Base-by-base conservation (phyloP, 75 land plant species). In the Pinus albicaulis region DNA sequence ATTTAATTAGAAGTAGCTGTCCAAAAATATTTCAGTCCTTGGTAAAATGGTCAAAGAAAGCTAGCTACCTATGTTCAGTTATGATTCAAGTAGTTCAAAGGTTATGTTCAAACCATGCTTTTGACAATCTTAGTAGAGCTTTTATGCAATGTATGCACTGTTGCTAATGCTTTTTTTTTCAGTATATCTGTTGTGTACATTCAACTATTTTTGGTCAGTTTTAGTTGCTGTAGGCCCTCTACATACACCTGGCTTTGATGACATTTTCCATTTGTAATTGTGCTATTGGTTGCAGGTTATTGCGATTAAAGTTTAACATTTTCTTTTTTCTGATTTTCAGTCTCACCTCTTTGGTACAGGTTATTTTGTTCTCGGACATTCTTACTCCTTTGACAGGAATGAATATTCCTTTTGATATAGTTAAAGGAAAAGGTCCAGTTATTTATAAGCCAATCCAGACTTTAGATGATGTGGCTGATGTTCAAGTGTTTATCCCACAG, bases 381-480 rank as follows among this genome's bases (percentile, higher is more conserved):
- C 84, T 97, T 57, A 97, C 99, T 20, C 99, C 99, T 25, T 85
- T 97, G 12, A 82, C 99, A 59, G 99, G 99, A 22, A 97, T 97
- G 99, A 97, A 95, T 63, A 95, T 97, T 71, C 98, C 99, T 24
- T 97, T 97, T 83, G 99, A 95, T 82, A 97, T 97, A 55, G 78
- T 97, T 13, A 89, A 94, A 79, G 91, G 92, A 31, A 90, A 88
- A 80, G 99, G 98, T 63, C 99, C 99, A 25, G 66, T 97, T 31
- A 97, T 97, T 55, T 82, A 86, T 53, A 74, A 88, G 70, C 98
- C 99, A 52, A 68, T 95, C 71, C 62, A 76, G 24, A 87, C 89
- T 23, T 83, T 87, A 80, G 88, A 77, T 58, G 95, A 92, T 85
- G 99, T 95, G 56, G 90, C 91, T n/a, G 79, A 89, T 82, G 93